Percentiles rank a stretch among this genome's conserved stretches.
phyloP scores from a whole-genome alignment of 1,284 basidiomycete genomes.

The Malassezia vespertilionis region DNA sequence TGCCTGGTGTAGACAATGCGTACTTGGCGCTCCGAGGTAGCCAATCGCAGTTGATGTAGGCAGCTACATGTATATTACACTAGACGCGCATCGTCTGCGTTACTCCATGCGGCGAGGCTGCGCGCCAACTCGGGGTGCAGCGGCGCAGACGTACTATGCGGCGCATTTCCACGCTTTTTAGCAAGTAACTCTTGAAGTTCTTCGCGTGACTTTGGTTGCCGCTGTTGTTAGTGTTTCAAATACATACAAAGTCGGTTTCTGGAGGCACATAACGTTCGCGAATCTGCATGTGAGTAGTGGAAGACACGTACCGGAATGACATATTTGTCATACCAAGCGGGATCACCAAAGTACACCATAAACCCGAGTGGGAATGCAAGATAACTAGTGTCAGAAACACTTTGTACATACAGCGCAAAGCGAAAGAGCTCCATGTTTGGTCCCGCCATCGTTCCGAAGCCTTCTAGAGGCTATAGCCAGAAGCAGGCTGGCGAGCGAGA shows the following conservation, averaged over 20 bases:
- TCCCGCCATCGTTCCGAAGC: constrained; percentile 13
- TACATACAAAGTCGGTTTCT: constrained; percentile 15
- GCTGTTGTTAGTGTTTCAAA: background rate
- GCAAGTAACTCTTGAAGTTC: constrained; percentile 7
- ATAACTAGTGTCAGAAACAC: constrained; percentile 1
- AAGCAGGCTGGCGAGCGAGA: too few species aligned
- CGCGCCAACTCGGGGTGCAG: too few species aligned
- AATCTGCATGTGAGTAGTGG: constrained; percentile 1
- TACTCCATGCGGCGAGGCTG: background rate
- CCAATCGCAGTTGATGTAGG: constrained; percentile 34
- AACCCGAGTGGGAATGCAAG: constrained; percentile 13
- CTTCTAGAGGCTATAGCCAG: too few species aligned
- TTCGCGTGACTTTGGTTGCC: constrained; percentile 1
- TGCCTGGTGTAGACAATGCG: constrained; percentile 40
- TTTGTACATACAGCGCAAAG: constrained; percentile 11
- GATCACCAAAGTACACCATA: constrained; percentile 20
- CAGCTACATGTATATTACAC: constrained; percentile 4
- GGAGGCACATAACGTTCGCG: constrained; percentile 14
- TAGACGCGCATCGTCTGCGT: constrained; percentile 6
- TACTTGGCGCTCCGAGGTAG: constrained; percentile 40
- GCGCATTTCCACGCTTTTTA: background rate
- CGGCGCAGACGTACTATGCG: too few species aligned
- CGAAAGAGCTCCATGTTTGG: constrained; percentile 16
- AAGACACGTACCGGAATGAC: constrained; percentile 12
- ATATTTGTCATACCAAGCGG: constrained; percentile 14